Conservation (phyloP, 1,284 basidiomycete species). For the Rhodotorula sp. region DNA sequence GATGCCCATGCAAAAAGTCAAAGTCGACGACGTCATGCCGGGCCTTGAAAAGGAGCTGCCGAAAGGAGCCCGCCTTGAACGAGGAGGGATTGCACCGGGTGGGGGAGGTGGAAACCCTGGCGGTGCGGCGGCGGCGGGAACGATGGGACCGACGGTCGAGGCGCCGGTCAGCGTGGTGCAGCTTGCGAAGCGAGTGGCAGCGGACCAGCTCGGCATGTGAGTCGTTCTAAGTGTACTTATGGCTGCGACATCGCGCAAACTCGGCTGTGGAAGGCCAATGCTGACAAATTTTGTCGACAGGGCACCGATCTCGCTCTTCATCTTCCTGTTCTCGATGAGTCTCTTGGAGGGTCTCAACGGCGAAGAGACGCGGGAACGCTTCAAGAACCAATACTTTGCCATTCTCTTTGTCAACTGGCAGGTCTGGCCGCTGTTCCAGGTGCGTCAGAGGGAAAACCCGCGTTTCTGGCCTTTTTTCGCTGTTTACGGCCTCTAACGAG, state of each 20-base stretch:
- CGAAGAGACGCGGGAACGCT: slow-evolving; percentile 29
- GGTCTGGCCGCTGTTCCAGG: slow-evolving; percentile 39
- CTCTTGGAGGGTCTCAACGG: slow-evolving; percentile 36
- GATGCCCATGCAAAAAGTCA: slow-evolving; percentile 32
- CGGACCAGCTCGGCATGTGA: slow-evolving; percentile 40
- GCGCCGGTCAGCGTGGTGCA: slow-evolving; percentile 13
- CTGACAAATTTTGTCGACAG: neutral
- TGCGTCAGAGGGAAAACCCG: neutral
- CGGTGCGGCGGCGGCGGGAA: neutral
- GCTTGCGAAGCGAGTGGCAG: slow-evolving; percentile 38
- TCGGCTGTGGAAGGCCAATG: neutral
- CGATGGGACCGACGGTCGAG: neutral
- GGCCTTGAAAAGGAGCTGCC: slow-evolving; percentile 34
- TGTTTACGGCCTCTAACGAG: neutral
- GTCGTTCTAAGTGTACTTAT: neutral
- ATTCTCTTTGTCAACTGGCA: slow-evolving; percentile 41
- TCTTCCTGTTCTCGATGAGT: slow-evolving; percentile 40
- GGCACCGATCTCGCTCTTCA: slow-evolving; percentile 35
- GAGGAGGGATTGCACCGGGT: slow-evolving; percentile 6
- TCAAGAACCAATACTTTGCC: slow-evolving; percentile 30
- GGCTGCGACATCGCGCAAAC: neutral
- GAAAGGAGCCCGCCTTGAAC: slow-evolving; percentile 27
- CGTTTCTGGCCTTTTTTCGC: neutral
- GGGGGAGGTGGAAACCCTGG: slow-evolving; percentile 4
- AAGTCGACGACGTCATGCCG: slow-evolving; percentile 32